These are phyloP conservation scores for Oemleria cerasiformis DNA, from an alignment of 306 rosid genomes.

Conservation along the genomic window DNA sequence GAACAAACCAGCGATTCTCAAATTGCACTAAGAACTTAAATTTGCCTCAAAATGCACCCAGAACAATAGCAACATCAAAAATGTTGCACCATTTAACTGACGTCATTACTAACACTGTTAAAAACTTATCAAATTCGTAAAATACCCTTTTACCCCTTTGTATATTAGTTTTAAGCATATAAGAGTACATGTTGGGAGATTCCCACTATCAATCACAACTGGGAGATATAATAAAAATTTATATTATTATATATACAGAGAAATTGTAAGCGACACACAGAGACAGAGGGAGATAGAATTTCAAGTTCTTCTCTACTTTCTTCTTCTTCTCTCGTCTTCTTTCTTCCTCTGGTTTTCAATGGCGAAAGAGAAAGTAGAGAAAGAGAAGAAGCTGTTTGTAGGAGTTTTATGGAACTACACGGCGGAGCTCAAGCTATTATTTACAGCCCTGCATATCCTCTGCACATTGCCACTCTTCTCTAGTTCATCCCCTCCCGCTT, in stretches of 20 bases:
- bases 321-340: neutral
- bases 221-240: neutral
- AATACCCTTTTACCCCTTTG: too few relatives aligned
- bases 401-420: slow-evolving; percentile 52
- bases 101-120: too few relatives aligned
- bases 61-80: too few relatives aligned
- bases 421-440: slow-evolving; percentile 64
- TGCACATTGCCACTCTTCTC: slow-evolving; percentile 73
- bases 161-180: too few relatives aligned
- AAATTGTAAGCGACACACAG: neutral
- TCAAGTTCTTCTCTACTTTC: neutral
- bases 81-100: too few relatives aligned
- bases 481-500: slow-evolving; percentile 88
- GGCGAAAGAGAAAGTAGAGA: slow-evolving; percentile 18
- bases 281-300: neutral
- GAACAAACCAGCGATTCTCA: too few relatives aligned
- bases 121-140: too few relatives aligned
- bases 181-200: too few relatives aligned
- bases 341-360: slow-evolving; percentile 3
- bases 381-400: slow-evolving; percentile 53
- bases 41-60: too few relatives aligned
- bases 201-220: neutral
- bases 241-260: neutral
- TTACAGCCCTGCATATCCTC: slow-evolving; percentile 58
- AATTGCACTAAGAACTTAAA: too few relatives aligned